Conservation (phyloP, 169 alveolate species). For the Babesia ovis region DNA sequence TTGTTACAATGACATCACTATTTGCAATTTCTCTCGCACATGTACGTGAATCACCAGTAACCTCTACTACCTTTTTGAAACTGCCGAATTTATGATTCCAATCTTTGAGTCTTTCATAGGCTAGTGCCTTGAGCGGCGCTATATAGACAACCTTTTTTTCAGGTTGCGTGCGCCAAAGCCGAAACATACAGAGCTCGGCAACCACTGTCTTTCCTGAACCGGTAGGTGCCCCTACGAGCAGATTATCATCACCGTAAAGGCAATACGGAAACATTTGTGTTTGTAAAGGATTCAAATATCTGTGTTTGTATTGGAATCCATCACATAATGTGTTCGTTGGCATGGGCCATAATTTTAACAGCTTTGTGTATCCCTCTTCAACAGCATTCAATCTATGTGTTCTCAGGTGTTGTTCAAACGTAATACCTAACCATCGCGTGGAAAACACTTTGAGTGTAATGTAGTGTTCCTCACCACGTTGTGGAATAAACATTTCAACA, state of each 20-base stretch:
- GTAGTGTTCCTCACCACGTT: constrained; percentile 15
- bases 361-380: constrained; percentile 51
- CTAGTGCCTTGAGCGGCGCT: constrained; percentile 99
- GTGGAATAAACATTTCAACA: constrained; percentile 51
- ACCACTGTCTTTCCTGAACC: constrained; percentile 98
- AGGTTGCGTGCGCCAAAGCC: constrained; percentile 84
- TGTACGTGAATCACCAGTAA: constrained; percentile 92
- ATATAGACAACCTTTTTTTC: constrained; percentile 92
- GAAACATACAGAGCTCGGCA: constrained; percentile 94
- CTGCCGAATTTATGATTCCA: constrained; percentile 88
- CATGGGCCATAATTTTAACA: constrained; percentile 47
- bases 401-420: constrained; percentile 23
- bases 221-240: constrained; percentile 99
- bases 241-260: constrained; percentile 93
- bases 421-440: constrained; percentile 51
- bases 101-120: constrained; percentile 82
- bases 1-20: constrained; percentile 93
- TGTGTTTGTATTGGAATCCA: constrained; percentile 52
- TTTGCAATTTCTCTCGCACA: constrained; percentile 73
- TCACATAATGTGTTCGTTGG: constrained; percentile 34
- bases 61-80: constrained; percentile 89
- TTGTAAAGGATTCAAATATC: constrained; percentile 93
- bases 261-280: constrained; percentile 95
- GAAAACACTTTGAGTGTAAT: constrained; percentile 50
- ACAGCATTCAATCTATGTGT: not conserved